Evolutionary conservation across 305 asterid genomes (phyloP).

Genomic region (Rubia balearica): DNA sequence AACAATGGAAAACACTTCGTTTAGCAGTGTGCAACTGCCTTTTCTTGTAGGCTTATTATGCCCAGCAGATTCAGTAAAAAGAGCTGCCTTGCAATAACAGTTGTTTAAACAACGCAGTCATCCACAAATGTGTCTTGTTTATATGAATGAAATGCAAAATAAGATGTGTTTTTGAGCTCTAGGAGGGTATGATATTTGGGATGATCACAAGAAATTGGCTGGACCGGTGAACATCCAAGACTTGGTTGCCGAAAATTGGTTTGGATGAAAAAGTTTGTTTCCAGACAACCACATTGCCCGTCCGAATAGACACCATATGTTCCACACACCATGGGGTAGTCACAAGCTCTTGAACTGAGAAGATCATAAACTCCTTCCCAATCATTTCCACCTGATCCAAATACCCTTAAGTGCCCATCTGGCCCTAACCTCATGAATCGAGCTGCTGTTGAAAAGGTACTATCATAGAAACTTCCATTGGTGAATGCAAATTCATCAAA

Average conservation of each 20-base stretch:
- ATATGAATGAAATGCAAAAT: background rate
- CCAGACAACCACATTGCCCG: constrained; percentile 4
- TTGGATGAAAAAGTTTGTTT: constrained; percentile 3
- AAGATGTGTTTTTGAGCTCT: constrained; percentile 10
- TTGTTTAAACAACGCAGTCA: constrained; percentile 3
- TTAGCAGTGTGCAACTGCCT: background rate
- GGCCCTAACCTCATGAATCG: constrained; percentile 1
- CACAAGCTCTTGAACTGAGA: background rate
- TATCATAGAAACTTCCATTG: constrained; percentile 3
- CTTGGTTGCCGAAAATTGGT: background rate
- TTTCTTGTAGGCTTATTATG: too few relatives aligned
- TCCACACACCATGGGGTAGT: constrained; percentile 10
- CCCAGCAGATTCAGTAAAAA: background rate
- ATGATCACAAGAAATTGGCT: constrained; percentile 17
- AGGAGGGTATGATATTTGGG: constrained; percentile 9
- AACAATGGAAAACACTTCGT: background rate
- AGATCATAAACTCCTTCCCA: constrained; percentile 1
- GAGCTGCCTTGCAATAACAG: constrained; percentile 13
- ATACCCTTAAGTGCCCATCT: constrained; percentile 5
- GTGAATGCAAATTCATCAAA: background rate
- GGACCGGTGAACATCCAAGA: constrained; percentile 13
- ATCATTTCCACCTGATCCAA: background rate
- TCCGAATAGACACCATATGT: constrained; percentile 1
- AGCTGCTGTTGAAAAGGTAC: background rate
- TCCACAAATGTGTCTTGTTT: constrained; percentile 6